Conservation (phyloP, 805 yeast genomes). For the Pichia cabralensis region DNA sequence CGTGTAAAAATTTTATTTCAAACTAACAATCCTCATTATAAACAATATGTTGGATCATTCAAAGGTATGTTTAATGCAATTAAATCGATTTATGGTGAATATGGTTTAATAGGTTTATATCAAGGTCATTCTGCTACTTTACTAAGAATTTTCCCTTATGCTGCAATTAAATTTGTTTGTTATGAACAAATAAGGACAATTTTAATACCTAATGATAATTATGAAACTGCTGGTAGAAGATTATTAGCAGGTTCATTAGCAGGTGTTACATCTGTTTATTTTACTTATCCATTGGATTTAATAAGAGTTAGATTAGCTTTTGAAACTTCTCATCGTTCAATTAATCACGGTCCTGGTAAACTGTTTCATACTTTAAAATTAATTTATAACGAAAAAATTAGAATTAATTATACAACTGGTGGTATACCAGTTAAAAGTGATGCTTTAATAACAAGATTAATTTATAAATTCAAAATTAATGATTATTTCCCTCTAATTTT, state of each 20-base stretch:
- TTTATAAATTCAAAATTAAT: constrained; percentile 18
- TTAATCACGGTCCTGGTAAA: constrained; percentile 23
- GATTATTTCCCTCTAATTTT: constrained; percentile 20
- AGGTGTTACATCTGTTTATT: constrained; percentile 77
- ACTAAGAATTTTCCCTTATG: constrained; percentile 88
- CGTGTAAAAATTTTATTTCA: constrained; percentile 92
- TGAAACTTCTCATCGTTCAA: constrained; percentile 43
- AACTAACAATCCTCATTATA: constrained; percentile 85
- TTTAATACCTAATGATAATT: constrained; percentile 61
- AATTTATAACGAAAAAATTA: constrained; percentile 27
- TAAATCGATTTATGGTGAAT: constrained; percentile 48
- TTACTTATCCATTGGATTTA: constrained; percentile 87
- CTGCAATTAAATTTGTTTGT: constrained; percentile 92
- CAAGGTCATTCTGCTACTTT: constrained; percentile 96
- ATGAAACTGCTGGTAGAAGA: constrained; percentile 76
- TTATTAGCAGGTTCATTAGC: constrained; percentile 83
- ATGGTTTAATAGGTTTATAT: constrained; percentile 74
- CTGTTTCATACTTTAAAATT: constrained; percentile 20
- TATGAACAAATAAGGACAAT: constrained; percentile 84
- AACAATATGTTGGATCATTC: constrained; percentile 70
- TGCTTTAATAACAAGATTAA: constrained; percentile 20
- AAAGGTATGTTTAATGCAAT: constrained; percentile 71
- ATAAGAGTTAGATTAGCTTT: constrained; percentile 88
- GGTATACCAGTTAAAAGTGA: constrained; percentile 20
- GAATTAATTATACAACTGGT: constrained; percentile 21